These are phyloP conservation scores for Sporothrix pseudoabietina DNA, from an alignment of 2,329 filamentous ascomycete species.

Conservation along the genomic window DNA sequence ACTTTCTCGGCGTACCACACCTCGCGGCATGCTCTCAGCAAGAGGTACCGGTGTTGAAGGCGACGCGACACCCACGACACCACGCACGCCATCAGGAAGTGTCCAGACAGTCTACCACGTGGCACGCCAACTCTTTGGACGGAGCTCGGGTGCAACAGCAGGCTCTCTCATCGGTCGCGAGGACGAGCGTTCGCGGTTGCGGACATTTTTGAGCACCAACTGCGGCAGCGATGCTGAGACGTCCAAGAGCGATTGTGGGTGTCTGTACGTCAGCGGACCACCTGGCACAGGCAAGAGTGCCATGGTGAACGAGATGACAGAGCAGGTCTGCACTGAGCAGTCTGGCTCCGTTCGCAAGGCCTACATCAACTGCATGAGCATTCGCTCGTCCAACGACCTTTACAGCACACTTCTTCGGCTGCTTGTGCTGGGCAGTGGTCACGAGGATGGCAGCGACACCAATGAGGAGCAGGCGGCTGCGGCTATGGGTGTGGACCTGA, in stretches of 20 bases:
- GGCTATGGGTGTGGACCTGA: conserved; percentile 51
- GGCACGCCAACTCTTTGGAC: conserved; percentile 83
- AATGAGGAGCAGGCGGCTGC: neutral
- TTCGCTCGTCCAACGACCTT: conserved; percentile 84
- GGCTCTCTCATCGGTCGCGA: conserved; percentile 79
- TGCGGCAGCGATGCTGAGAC: conserved; percentile 26
- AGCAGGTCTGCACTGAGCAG: conserved; percentile 55
- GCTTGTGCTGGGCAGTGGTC: conserved; percentile 43
- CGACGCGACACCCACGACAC: conserved; percentile 49
- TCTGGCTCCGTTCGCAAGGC: conserved; percentile 62
- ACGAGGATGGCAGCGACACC: neutral
- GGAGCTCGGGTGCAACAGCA: conserved; percentile 72
- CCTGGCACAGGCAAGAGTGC: conserved; percentile 97
- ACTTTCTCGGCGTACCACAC: conserved; percentile 75
- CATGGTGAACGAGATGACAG: conserved; percentile 78
- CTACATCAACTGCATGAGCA: conserved; percentile 96
- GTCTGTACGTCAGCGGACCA: conserved; percentile 91
- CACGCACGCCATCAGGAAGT: conserved; percentile 64
- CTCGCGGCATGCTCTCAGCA: conserved; percentile 48
- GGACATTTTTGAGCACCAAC: conserved; percentile 62
- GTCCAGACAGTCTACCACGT: conserved; percentile 80
- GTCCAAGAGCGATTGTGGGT: conserved; percentile 66
- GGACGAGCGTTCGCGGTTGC: conserved; percentile 64
- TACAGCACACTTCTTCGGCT: conserved; percentile 78
- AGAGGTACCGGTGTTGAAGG: neutral